Conservation (phyloP, 1,284 basidiomycete genomes). For the Wallemia hederae region DNA sequence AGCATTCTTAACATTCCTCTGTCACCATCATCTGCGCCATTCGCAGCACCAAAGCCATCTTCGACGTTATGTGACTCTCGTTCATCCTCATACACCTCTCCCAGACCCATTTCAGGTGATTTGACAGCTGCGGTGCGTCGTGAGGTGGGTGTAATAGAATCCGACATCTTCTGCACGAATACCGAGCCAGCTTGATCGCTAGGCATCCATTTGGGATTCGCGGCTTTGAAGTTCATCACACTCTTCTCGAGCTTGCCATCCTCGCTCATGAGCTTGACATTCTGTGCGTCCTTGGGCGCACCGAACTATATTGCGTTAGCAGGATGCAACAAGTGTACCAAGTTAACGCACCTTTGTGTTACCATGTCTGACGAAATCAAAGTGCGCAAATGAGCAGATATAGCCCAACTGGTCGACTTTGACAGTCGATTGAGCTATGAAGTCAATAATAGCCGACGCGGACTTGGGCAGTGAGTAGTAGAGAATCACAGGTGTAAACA, state of each 20-base stretch:
- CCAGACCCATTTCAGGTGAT: background rate
- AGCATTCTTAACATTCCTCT: background rate
- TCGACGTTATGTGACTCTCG: background rate
- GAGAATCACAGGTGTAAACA: slow-evolving; percentile 76
- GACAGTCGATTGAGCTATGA: slow-evolving; percentile 85
- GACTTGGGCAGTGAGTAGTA: slow-evolving; percentile 71
- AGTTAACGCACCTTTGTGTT: slow-evolving; percentile 30
- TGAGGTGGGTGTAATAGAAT: slow-evolving; percentile 11
- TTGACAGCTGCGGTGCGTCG: background rate
- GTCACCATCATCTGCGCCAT: background rate
- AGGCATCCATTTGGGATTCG: slow-evolving; percentile 82
- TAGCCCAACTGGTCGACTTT: slow-evolving; percentile 89
- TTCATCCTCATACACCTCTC: background rate
- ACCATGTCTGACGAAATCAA: slow-evolving; percentile 76
- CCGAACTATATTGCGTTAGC: slow-evolving; percentile 27
- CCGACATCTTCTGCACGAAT: slow-evolving; percentile 53
- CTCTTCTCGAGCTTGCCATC: slow-evolving; percentile 97
- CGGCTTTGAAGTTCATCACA: slow-evolving; percentile 83
- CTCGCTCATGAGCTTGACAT: slow-evolving; percentile 46
- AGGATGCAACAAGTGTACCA: slow-evolving; percentile 2
- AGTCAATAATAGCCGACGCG: slow-evolving; percentile 68
- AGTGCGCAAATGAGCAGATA: slow-evolving; percentile 91
- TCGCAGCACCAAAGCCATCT: background rate
- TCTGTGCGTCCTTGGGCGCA: slow-evolving; percentile 32
- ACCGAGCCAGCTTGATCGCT: slow-evolving; percentile 54